These are phyloP conservation scores for Alopecurus myosuroides DNA, from an alignment of 176 grass and related monocot species.

Conservation along the genomic window DNA sequence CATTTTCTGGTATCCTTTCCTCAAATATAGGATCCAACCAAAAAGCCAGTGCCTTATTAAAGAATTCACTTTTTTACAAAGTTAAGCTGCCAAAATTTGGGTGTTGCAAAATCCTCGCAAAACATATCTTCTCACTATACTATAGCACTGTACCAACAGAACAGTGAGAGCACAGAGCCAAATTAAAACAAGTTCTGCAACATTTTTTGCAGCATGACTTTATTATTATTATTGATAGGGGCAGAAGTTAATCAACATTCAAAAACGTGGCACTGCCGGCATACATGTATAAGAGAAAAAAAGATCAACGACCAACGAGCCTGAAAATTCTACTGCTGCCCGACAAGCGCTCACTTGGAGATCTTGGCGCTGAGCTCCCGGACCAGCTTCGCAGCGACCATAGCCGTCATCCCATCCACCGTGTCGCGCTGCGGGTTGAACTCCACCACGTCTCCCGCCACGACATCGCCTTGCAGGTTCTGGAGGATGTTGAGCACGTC, in stretches of 20 bases:
- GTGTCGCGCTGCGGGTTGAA: slow-evolving; percentile 97
- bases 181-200: background rate
- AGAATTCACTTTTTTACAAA: no score
- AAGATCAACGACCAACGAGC: background rate
- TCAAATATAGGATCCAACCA: no score
- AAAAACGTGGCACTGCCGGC: background rate
- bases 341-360: slow-evolving; percentile 42
- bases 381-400: slow-evolving; percentile 94
- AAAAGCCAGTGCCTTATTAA: background rate
- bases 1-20: no score
- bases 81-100: no score
- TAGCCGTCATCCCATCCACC: slow-evolving; percentile 94
- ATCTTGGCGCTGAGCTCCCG: slow-evolving; percentile 94
- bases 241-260: background rate
- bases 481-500: slow-evolving; percentile 96
- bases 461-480: slow-evolving; percentile 80
- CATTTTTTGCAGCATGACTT: background rate
- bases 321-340: background rate
- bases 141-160: no score
- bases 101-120: no score
- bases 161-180: background rate
- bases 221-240: background rate
- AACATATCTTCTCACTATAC: no score
- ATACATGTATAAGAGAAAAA: background rate
- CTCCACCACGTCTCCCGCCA: slow-evolving; percentile 88